phyloP scores from a whole-genome alignment of 2,329 filamentous ascomycete species.

The Arthrobotrys conoides region DNA sequence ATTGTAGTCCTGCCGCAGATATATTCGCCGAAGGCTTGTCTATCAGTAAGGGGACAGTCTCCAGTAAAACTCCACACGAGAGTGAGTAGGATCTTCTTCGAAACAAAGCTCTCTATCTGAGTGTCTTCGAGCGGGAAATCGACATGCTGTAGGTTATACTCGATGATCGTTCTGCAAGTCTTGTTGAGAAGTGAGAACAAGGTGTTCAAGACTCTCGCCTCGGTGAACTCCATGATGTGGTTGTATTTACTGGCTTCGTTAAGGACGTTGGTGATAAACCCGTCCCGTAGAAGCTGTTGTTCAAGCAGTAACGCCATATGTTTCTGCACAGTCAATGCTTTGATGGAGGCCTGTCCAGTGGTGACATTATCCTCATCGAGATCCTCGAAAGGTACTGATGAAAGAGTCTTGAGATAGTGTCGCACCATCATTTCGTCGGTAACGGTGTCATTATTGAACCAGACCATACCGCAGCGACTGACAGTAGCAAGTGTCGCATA shows the following conservation, averaged over 20 bases:
- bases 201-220: constrained; percentile 89
- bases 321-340: constrained; percentile 82
- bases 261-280: constrained; percentile 84
- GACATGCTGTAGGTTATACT: constrained; percentile 94
- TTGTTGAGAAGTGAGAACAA: constrained; percentile 97
- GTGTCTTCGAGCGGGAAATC: constrained; percentile 94
- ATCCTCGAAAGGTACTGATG: constrained; percentile 89
- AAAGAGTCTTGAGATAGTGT: constrained; percentile 88
- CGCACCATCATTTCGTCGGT: constrained; percentile 91
- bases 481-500: constrained; percentile 99
- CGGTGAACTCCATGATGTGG: constrained; percentile 99
- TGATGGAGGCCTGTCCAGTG: constrained; percentile 80
- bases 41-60: constrained; percentile 88
- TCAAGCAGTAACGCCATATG: constrained; percentile 85
- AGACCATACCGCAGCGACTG: constrained; percentile 99
- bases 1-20: constrained; percentile 86
- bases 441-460: constrained; percentile 99
- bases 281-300: constrained; percentile 80
- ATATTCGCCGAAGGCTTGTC: constrained; percentile 89
- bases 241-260: constrained; percentile 82
- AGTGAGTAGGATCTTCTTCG: constrained; percentile 93
- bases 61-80: constrained; percentile 96
- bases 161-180: constrained; percentile 88
- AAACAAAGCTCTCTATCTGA: constrained; percentile 87
- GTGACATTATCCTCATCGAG: constrained; percentile 87